phyloP scores from a whole-genome alignment of 2,329 filamentous ascomycete genomes.

The Ploettnerulaceae sp. region DNA sequence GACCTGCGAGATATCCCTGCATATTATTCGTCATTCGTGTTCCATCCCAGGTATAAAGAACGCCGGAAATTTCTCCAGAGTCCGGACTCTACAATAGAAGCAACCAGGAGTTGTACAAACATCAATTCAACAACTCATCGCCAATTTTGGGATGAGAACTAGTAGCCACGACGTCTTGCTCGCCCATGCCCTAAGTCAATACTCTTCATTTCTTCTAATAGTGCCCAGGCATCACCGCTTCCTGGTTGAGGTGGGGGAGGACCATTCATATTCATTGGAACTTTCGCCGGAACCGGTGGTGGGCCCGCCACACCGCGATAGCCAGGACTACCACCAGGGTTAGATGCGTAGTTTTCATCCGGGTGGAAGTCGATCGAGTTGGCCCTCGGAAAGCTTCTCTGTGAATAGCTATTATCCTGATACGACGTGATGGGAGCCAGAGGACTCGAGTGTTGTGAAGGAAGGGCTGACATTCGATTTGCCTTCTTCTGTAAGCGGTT shows the following conservation, averaged over 20 bases:
- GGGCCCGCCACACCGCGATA: conserved; percentile 36
- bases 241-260: conserved; percentile 29
- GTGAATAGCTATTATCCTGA: conserved; percentile 28
- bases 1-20: not conserved
- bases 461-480: conserved; percentile 29
- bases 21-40: conserved; percentile 3
- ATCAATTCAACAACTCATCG: conserved; percentile 6
- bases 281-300: conserved; percentile 66
- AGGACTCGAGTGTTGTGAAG: conserved; percentile 28
- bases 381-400: conserved; percentile 25
- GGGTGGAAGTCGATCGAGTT: conserved; percentile 27
- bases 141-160: conserved; percentile 2
- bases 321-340: conserved; percentile 30
- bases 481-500: conserved; percentile 63
- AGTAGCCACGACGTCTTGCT: conserved; percentile 28
- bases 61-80: conserved; percentile 1
- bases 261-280: conserved; percentile 52
- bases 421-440: conserved; percentile 29
- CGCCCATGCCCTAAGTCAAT: conserved; percentile 62
- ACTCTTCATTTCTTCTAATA: conserved; percentile 66
- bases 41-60: conserved; percentile 8
- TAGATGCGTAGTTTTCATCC: conserved; percentile 28
- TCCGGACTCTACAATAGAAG: conserved; percentile 13
- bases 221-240: conserved; percentile 46
- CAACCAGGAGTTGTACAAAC: conserved; percentile 12